Percentiles rank a stretch among this genome's conserved stretches.
Evolutionary conservation across 2,329 filamentous ascomycete species (phyloP).

Genomic region (Dactylellina cionopaga): DNA sequence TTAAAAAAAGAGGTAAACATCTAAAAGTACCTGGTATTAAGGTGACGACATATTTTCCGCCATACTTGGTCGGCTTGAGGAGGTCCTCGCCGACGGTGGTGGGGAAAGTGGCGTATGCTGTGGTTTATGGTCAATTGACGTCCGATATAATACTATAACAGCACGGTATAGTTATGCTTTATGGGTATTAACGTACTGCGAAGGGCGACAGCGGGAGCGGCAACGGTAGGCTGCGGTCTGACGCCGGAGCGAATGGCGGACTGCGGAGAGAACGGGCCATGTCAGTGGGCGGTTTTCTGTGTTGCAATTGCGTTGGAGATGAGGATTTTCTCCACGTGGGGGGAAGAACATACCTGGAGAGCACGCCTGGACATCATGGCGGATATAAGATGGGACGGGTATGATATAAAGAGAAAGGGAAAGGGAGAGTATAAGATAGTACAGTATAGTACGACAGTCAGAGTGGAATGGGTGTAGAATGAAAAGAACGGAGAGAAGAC

Average conservation of each 20-base stretch:
- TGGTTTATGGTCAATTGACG: slow-evolving; percentile 7
- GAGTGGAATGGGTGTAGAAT: slow-evolving; percentile 1
- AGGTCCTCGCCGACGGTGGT: slow-evolving; percentile 70
- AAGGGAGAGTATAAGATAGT: neutral
- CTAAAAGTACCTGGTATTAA: slow-evolving; percentile 85
- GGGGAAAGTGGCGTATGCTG: slow-evolving; percentile 50
- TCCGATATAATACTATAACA: neutral
- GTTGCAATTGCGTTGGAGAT: slow-evolving; percentile 29
- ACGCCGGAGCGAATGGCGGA: slow-evolving; percentile 48
- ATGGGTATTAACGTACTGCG: slow-evolving; percentile 21
- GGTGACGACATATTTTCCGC: slow-evolving; percentile 98
- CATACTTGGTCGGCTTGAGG: slow-evolving; percentile 99
- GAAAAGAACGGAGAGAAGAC: neutral
- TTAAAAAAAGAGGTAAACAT: neutral
- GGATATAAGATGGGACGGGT: neutral
- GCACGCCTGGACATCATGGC: slow-evolving; percentile 47
- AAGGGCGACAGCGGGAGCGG: slow-evolving; percentile 37
- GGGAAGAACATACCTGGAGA: slow-evolving; percentile 34
- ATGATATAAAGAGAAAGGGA: neutral
- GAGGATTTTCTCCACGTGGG: slow-evolving; percentile 25
- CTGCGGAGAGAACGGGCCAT: neutral
- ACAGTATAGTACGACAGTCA: neutral
- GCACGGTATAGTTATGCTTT: neutral
- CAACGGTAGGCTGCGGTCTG: slow-evolving; percentile 36
- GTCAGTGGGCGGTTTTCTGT: slow-evolving; percentile 9